These are phyloP conservation scores for Rutstroemia sydowiana DNA, from an alignment of 2,329 filamentous ascomycete genomes.

Conservation along the genomic window DNA sequence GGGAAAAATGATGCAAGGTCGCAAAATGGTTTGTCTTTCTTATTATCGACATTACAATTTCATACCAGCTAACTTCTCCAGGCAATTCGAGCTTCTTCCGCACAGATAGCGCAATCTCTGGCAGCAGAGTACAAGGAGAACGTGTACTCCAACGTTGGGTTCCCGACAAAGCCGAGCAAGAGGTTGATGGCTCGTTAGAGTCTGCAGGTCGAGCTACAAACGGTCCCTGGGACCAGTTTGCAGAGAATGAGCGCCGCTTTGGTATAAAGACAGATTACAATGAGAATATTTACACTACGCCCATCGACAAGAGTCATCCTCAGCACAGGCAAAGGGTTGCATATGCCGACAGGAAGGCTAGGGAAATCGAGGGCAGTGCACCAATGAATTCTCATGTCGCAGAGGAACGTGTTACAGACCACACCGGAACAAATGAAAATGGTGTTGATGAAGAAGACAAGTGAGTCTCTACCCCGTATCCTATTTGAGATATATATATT, in stretches of 20 bases:
- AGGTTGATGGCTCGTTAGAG: constrained; percentile 66
- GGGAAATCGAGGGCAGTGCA: constrained; percentile 76
- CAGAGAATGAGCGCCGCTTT: constrained; percentile 79
- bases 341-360: constrained; percentile 73
- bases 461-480: constrained; percentile 39
- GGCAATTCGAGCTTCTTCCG: constrained; percentile 65
- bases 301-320: constrained; percentile 77
- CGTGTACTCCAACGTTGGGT: constrained; percentile 78
- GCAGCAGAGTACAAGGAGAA: constrained; percentile 60
- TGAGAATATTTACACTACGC: constrained; percentile 89
- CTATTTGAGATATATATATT: background rate
- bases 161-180: constrained; percentile 54
- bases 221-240: constrained; percentile 83
- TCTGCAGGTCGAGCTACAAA: constrained; percentile 30
- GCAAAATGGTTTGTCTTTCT: constrained; percentile 48
- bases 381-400: constrained; percentile 75
- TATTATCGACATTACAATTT: background rate
- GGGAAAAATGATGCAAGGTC: constrained; percentile 41
- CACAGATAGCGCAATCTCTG: constrained; percentile 84
- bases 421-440: constrained; percentile 54
- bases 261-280: constrained; percentile 86
- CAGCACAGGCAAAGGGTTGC: constrained; percentile 72
- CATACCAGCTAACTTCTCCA: constrained; percentile 32
- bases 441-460: constrained; percentile 87
- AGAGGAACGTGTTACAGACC: constrained; percentile 76